Conservation (phyloP, 1,284 basidiomycete genomes). For the Leccinum pachyderme region DNA sequence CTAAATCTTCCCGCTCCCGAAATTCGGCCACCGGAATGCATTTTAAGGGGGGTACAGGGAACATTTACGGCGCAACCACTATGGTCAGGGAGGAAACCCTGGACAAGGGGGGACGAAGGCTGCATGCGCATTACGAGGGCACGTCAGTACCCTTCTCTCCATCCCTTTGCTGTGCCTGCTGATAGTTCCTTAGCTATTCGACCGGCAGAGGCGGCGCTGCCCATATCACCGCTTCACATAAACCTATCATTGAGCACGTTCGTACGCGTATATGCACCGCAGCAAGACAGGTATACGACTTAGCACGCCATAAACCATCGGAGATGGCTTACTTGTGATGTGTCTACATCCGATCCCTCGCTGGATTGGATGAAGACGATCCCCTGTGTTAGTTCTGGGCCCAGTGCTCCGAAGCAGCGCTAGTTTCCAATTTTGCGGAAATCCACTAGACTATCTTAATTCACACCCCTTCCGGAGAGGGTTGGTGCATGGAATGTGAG, state of each 20-base stretch:
- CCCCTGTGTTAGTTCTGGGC: too few species aligned
- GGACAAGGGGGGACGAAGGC: slow-evolving; percentile 47
- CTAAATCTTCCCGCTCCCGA: slow-evolving; percentile 35
- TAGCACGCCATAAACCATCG: too few species aligned
- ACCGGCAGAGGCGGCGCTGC: slow-evolving; percentile 69
- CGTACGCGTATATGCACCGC: slow-evolving; percentile 27
- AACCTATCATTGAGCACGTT: slow-evolving; percentile 41
- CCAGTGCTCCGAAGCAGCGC: too few species aligned
- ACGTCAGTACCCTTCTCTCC: slow-evolving; percentile 37
- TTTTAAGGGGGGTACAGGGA: slow-evolving; percentile 68
- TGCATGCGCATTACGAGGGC: slow-evolving; percentile 35
- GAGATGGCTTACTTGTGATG: too few species aligned
- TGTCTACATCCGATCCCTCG: too few species aligned
- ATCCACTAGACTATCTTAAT: too few species aligned
- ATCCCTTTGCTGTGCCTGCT: neutral
- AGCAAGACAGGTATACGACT: too few species aligned
- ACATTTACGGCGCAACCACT: slow-evolving; percentile 42
- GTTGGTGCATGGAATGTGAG: too few species aligned
- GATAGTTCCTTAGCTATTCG: slow-evolving; percentile 48
- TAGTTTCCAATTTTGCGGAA: too few species aligned
- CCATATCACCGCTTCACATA: slow-evolving; percentile 47
- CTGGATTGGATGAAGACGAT: too few species aligned
- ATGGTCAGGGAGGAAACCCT: slow-evolving; percentile 25
- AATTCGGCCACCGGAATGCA: slow-evolving; percentile 35
- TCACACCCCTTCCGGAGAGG: too few species aligned